Conservation (phyloP, 2,329 filamentous ascomycete genomes). For the Exserohilum turcica region DNA sequence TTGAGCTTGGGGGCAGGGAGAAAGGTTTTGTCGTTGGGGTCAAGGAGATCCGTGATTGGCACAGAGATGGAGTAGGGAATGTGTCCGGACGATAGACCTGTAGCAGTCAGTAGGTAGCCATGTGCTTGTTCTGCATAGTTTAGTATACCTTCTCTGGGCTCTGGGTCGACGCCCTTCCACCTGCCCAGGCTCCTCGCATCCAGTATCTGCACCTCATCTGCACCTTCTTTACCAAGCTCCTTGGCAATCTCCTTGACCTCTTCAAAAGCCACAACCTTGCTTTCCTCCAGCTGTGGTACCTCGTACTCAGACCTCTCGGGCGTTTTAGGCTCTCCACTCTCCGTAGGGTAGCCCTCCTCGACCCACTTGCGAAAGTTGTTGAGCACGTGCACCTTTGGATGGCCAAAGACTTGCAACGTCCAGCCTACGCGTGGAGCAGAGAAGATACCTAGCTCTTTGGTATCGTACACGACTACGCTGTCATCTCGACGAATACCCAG, state of each 20-base stretch:
- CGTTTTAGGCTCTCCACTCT: slow-evolving; percentile 71
- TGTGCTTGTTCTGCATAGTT: neutral
- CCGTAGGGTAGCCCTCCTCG: slow-evolving; percentile 78
- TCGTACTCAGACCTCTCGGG: slow-evolving; percentile 51
- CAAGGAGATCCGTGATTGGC: slow-evolving; percentile 78
- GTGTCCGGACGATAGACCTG: slow-evolving; percentile 78
- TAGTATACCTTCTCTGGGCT: slow-evolving; percentile 74
- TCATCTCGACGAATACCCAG: slow-evolving; percentile 88
- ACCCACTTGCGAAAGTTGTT: slow-evolving; percentile 98
- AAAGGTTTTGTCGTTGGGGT: slow-evolving; percentile 81
- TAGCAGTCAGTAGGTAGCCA: slow-evolving; percentile 1
- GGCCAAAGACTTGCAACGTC: slow-evolving; percentile 90
- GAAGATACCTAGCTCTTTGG: slow-evolving; percentile 88
- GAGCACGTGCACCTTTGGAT: slow-evolving; percentile 83
- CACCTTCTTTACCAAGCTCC: slow-evolving; percentile 80
- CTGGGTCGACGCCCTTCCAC: slow-evolving; percentile 81
- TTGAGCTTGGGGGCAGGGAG: slow-evolving; percentile 73
- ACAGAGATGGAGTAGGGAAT: slow-evolving; percentile 87
- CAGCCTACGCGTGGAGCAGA: slow-evolving; percentile 91
- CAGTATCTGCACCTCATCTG: slow-evolving; percentile 82
- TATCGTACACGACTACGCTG: slow-evolving; percentile 91
- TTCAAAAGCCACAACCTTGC: slow-evolving; percentile 78
- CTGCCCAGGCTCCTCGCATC: slow-evolving; percentile 82
- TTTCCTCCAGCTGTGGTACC: slow-evolving; percentile 54
- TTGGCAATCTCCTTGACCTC: slow-evolving; percentile 77